A percentile compares a stretch with the other conserved stretches of the same genome.
Evolutionary conservation across 768 basidiomycete species (phyloP).

Genomic region (Boletus rufocinnamomeus): DNA sequence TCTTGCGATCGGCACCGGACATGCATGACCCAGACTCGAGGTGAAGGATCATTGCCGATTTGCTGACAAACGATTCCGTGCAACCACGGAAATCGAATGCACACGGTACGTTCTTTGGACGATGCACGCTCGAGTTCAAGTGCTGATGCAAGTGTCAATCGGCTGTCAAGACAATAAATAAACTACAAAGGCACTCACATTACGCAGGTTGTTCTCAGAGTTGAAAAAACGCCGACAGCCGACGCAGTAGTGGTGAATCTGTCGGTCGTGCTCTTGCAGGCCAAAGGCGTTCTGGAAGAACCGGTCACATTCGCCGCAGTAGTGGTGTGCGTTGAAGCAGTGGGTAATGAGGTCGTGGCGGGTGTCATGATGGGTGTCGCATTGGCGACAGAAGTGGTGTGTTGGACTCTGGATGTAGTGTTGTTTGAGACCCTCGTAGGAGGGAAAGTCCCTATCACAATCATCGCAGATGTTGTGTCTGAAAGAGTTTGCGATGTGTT

Average conservation of each 20-base stretch:
- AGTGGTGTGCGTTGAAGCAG: conserved; percentile 41
- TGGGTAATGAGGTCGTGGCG: conserved; percentile 42
- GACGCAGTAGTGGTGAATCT: conserved; percentile 46
- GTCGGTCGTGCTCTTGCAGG: conserved; percentile 51
- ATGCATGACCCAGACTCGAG: conserved; percentile 60
- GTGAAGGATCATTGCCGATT: conserved; percentile 59
- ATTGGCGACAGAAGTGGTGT: conserved; percentile 58
- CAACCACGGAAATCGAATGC: conserved; percentile 44
- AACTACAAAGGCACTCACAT: conserved; percentile 6
- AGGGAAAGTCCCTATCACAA: conserved; percentile 49
- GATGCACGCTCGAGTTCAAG: conserved; percentile 54
- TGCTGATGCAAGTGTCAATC: conserved; percentile 38
- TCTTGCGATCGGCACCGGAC: conserved; percentile 48
- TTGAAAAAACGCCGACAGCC: conserved; percentile 47
- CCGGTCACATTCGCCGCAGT: conserved; percentile 44
- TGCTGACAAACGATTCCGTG: conserved; percentile 39
- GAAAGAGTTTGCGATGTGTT: conserved; percentile 40
- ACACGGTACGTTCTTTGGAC: conserved; percentile 40
- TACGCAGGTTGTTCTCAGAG: conserved; percentile 19
- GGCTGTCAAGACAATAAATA: background rate
- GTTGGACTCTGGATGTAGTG: conserved; percentile 53
- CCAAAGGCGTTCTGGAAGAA: conserved; percentile 43
- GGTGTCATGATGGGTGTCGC: conserved; percentile 45
- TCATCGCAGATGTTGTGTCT: conserved; percentile 47
- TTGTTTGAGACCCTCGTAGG: conserved; percentile 41